Base-by-base conservation (phyloP, 768 basidiomycete species). In the Pleurotus ostreatus region DNA sequence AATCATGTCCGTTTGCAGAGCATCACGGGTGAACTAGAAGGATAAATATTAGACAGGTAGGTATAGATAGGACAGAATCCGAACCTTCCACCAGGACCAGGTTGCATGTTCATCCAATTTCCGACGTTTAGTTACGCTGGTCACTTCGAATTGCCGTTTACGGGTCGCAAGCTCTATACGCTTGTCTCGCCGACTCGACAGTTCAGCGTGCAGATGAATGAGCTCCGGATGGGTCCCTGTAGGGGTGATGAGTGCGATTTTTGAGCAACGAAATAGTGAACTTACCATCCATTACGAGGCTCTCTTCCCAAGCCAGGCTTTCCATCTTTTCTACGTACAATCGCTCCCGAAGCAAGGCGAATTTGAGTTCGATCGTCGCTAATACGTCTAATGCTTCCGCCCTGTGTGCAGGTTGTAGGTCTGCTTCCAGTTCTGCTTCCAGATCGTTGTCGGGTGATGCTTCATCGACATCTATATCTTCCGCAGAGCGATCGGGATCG, bases 321-420 rank as follows among this genome's bases (percentile, higher is more conserved):
- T 94, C 90, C 92, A 98, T 94, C 68, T 94, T 90, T 72, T 98
- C 96, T 16, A 98, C 78, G 68, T 95, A 98, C 13, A 98, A 77
- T 49, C 84, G 78, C 67, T 98, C 94, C 46, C 96, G 74, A 55
- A 98, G 70, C 30, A 89, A 71, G 0, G 95, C 94, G 69, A 94
- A 97, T 65, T 91, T 92, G 71, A 98, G 83, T 66, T 99, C 96
- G 62, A 99, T 95, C 45, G 78, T 80, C 2, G 95, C 88, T 5
- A 98, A 74, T 0, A 88, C 87, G 57, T 94, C 93, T 56, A 98
- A 79, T 0, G 94, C 94, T 64, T 96, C 94, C 3, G 86, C 86
- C 18, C 92, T 80, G 67, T 92, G 89, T 0, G 87, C 88, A 45
- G 88, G 88, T 58, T 91, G 89, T 54, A 91, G 71, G 59, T 94